Evolutionary conservation across 2,329 filamentous ascomycete genomes (phyloP), one percentile per base, ranked within the genome.

Genomic region (Aureobasidium musti): DNA sequence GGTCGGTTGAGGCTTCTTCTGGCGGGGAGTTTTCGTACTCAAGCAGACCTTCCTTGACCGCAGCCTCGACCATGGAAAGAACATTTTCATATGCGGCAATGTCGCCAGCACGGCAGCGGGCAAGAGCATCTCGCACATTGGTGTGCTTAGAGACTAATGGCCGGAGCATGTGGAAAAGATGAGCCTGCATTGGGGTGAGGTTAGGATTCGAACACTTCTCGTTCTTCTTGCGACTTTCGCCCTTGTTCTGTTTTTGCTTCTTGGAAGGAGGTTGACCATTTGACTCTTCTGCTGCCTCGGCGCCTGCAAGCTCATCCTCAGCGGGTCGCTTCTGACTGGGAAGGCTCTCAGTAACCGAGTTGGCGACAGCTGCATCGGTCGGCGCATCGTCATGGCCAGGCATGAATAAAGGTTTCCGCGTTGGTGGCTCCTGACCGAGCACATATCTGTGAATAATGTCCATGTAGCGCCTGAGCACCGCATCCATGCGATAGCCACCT

Each of bases 161-260:
- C 19, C 94, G 86, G 26, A 98, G 84, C 30, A 99, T 85, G 76
- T 96, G 91, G 82, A 99, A 99, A 50, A 97, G 85, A 77, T 99
- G 95, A 0, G 92, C 87, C 77, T 98, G 93, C 83, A 97, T 91
- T 39, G 88, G 88, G 13, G 85, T 83, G 56, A 97, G 82, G 76
- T 95, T 68, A 5, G 74, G 82, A 28, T 84, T 83, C 3, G 74
- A 76, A 80, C 86, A 73, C 70, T 79, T 77, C 68, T 80, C 79
- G 14, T 72, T 70, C 69, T 81, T 82, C 82, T 81, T 64, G 79
- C 79, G 69, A 67, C 74, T 52, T 77, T 77, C 64, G 80, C 78
- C 56, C 79, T 79, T 68, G 78, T 77, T 70, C 26, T 70, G 71
- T 77, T 82, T 84, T 67, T 80, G 78, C 72, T 83, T 69, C 57